Base-by-base conservation (phyloP, 2,329 filamentous ascomycete species). In the Thielaviopsis musarum region DNA sequence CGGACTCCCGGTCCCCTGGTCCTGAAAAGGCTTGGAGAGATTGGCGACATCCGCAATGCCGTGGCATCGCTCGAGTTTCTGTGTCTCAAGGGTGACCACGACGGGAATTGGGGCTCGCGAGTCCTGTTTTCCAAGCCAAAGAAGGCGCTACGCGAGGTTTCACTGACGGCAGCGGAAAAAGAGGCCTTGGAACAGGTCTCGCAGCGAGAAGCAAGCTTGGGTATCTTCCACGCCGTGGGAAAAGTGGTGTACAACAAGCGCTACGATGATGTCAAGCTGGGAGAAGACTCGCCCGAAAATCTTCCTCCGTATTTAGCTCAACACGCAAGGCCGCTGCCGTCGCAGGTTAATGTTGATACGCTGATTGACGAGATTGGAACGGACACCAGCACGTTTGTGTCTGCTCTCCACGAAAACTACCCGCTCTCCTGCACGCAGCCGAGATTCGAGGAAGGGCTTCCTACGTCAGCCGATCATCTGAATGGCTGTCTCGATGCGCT, bases 171-270 rank as follows among this genome's bases (percentile, higher is more conserved):
- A 62, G 84, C 85, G 66, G 93, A 97, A 69, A 76, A 81, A 61
- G 85, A 94, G 63, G 91, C 83, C 5, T 71, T 97, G 10, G 82
- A 89, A 66, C 74, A 93, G 61, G 81, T 97, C 22, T 89, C 87
- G 0, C 88, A 91, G 66, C 81, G 93, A 59, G 93, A 97, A 72
- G 85, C 87, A 17, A 95, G 85, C 63, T 75, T 98, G 2, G 93
- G 91, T 1, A 89, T 98, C 56, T 98, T 98, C 67, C 93, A 98
- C 69, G 90, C 93, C 0, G 87, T 97, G 13, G 93, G 91, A 3
- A 96, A 93, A 68, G 88, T 98, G 2, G 84, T 97, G 0, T 95
- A 97, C 73, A 98, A 98, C 73, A 98, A 96, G 69, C 81, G 93
- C 53, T 56, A 63, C 26, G 54, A 62, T 15, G 49, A 62, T 19